Evolutionary conservation across 129 eudicot genomes (phyloP), one percentile per base, ranked within the genome.

Genomic region (Lonicera japonica): DNA sequence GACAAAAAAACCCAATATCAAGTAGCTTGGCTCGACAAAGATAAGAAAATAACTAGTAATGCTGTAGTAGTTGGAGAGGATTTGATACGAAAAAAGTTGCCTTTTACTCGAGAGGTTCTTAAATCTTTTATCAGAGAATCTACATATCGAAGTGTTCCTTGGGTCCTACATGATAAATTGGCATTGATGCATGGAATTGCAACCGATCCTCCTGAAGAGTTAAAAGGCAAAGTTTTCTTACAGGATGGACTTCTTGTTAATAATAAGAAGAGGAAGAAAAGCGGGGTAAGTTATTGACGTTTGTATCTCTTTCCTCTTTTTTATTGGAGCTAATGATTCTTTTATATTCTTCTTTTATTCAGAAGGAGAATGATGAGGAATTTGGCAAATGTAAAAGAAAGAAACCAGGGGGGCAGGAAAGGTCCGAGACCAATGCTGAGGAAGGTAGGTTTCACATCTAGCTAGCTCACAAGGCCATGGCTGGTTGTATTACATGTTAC

Each of bases 21-120:
- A 73, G 87, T 92, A 67, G 96, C 80, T 24, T 92, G 99, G 99
- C 92, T 88, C 20, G 94, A 78, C 58, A 77, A 73, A 69, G 91
- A 85, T 64, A 76, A 77, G 34, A 92, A 88, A 75, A 69, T 74
- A 66, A 82, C 90, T 64, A 95, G 77, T 67, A 85, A 74, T 53
- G 82, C 81, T 59, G 75, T 82, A 39, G 73, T 92, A 25, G 75
- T 76, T 60, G 85, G 83, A 68, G 91, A 80, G 23, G 96, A 88
- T 63, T 73, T 92, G 77, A 78, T 81, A 41, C 76, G 72, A 70
- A 83, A 79, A 65, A 87, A 80, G 65, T 75, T 79, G 54, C 96
- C 96, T 21, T 85, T 82, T 83, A 76, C 77, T 65, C 76, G 87
- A 77, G 85, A 75, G 16, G 81, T 85, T 45, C 77, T 92, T 13